These are phyloP conservation scores for Glycyrrhiza uralensis DNA, from an alignment of 306 rosid species.

Conservation along the genomic window DNA sequence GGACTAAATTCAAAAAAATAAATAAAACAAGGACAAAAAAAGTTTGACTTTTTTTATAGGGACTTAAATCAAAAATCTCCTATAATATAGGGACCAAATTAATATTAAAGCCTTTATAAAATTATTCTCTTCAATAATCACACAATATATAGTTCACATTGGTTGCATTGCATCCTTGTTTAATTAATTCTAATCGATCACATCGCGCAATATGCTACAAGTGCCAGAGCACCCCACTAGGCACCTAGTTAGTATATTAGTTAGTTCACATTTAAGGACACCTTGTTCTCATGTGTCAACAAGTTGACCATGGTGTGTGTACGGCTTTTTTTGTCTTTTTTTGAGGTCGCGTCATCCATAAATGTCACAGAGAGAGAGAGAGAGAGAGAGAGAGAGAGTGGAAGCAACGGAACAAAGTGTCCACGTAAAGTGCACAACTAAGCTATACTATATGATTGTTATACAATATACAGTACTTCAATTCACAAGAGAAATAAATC, in stretches of 20 bases:
- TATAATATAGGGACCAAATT: too few relatives aligned
- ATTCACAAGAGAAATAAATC: slow-evolving; percentile 6
- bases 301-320: slow-evolving; percentile 43
- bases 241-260: neutral
- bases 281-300: slow-evolving; percentile 16
- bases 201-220: neutral
- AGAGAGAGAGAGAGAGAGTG: neutral
- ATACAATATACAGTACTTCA: slow-evolving; percentile 12
- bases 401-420: slow-evolving; percentile 18
- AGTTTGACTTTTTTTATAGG: too few relatives aligned
- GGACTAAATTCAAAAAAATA: too few relatives aligned
- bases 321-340: slow-evolving; percentile 30
- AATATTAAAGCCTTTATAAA: too few relatives aligned
- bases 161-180: too few relatives aligned
- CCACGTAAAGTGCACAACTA: slow-evolving; percentile 37
- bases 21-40: too few relatives aligned
- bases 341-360: slow-evolving; percentile 27
- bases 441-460: slow-evolving; percentile 25
- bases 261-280: neutral
- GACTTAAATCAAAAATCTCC: too few relatives aligned
- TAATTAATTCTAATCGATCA: too few relatives aligned
- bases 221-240: neutral
- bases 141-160: neutral
- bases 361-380: slow-evolving; percentile 13
- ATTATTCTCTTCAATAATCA: neutral